Conservation (phyloP, 139 green algal genomes). For the Limnomonas spitsbergensis region DNA sequence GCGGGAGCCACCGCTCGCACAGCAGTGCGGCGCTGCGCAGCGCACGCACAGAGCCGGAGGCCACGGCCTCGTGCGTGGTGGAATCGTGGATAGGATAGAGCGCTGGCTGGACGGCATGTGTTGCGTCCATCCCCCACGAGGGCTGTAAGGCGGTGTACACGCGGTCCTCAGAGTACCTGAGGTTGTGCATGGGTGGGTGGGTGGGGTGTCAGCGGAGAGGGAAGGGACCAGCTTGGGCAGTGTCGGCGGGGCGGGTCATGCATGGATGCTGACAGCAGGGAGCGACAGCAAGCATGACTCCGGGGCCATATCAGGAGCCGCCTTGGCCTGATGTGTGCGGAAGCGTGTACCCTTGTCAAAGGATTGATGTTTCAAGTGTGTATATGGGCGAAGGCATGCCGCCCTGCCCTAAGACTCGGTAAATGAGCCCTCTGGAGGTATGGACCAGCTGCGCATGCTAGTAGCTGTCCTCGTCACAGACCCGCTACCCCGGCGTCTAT, state of each 20-base stretch:
- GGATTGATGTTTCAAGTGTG: too few relatives aligned
- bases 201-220: neutral
- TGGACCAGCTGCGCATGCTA: too few relatives aligned
- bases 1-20: slow-evolving; percentile 31
- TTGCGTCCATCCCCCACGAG: slow-evolving; percentile 37
- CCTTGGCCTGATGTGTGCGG: too few relatives aligned
- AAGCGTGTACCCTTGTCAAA: too few relatives aligned
- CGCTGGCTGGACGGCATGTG: slow-evolving; percentile 24
- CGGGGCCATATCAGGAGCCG: too few relatives aligned
- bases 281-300: neutral
- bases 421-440: too few relatives aligned
- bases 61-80: neutral
- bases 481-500: too few relatives aligned
- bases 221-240: neutral
- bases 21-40: slow-evolving; percentile 25
- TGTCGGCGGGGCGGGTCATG: neutral
- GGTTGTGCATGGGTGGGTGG: neutral
- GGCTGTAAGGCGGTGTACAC: slow-evolving; percentile 24
- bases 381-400: too few relatives aligned
- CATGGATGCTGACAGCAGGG: neutral
- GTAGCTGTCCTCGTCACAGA: too few relatives aligned
- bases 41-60: slow-evolving; percentile 14
- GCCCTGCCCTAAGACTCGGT: too few relatives aligned
- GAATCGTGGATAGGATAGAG: slow-evolving; percentile 33
- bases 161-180: slow-evolving; percentile 28